Evolutionary conservation across 495 filamentous ascomycete genomes (phyloP), one percentile per base, ranked within the genome.

Genomic region (Hypoxylon rickii): DNA sequence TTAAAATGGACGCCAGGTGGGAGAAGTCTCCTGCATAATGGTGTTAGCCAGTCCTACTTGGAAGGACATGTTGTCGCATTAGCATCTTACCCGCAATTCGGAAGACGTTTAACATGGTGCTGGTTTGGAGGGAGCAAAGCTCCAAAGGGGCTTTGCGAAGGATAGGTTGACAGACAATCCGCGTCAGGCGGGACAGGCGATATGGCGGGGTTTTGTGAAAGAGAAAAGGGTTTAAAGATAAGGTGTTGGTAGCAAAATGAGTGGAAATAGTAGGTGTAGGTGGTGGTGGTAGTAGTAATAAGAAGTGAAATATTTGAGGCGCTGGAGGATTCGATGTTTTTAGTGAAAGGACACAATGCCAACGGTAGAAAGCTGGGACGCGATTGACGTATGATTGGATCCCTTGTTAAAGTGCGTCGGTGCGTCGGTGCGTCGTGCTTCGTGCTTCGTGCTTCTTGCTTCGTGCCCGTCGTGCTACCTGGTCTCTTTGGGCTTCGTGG

Each of bases 1-100:
- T 96, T 56, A 96, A 78, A 70, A 98, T 95, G 31, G 95, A 97
- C 31, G 89, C 80, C 59, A 97, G 76, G 78, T 98, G 94, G 76
- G 90, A 97, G 63, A 98, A 83, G 79, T 98, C 94, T 65, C 83
- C 92, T 96, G 63, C 60, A 40, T 6, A 18, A 43, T 52, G 26
- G 26, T 19, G 54, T 49, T 58, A 43, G 54, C 38, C n/a, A n/a
- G n/a, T n/a, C 36, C 21, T 45, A 19, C 38, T 21, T 29, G 8
- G 13, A 7, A 20, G 5, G n/a, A 45, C 13, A 16, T 17, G 10
- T 1, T 1, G 17, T 5, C 16, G 46, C 40, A 47, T 56, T 47
- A 26, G 37, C 43, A 58, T 29, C 83, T 63, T 73, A 96, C 92
- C 92, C 64, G 88, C 69, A 70, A 96, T 73, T 70, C 92, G 81